Percentiles rank a stretch among this genome's conserved stretches.
Evolutionary conservation across 768 basidiomycete genomes (phyloP).

Genomic region (Lentinula sp.): DNA sequence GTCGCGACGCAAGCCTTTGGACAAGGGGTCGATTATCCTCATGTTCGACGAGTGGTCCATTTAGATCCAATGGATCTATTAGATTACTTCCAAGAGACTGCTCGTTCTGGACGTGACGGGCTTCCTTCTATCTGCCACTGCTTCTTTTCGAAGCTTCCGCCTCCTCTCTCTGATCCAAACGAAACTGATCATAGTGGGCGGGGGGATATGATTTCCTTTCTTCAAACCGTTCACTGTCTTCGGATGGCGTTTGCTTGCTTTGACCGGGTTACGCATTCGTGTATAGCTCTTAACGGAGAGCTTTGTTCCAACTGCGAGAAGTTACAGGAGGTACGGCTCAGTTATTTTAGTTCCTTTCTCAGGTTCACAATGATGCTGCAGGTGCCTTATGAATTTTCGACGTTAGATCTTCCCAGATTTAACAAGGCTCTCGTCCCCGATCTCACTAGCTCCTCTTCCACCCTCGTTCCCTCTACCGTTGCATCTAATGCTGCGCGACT

Average conservation of each 20-base stretch:
- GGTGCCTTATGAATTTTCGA: too few relatives aligned
- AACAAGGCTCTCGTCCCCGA: too few relatives aligned
- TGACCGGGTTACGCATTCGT: not conserved
- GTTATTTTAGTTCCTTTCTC: too few relatives aligned
- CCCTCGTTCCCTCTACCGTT: too few relatives aligned
- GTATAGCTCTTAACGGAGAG: not conserved
- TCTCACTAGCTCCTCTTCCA: too few relatives aligned
- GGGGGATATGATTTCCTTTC: not conserved
- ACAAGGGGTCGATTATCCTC: not conserved
- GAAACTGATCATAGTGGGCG: not conserved
- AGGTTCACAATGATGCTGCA: too few relatives aligned
- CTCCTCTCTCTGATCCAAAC: not conserved
- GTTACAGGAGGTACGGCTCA: not conserved
- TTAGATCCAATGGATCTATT: not conserved
- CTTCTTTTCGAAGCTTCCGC: not conserved
- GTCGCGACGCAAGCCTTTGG: slow-evolving; percentile 2
- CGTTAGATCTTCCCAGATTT: too few relatives aligned
- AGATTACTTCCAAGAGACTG: not conserved
- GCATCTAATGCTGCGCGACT: too few relatives aligned
- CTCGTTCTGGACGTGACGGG: not conserved
- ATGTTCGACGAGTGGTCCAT: not conserved
- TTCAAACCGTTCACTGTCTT: not conserved
- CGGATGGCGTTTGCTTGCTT: not conserved
- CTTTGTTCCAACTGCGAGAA: not conserved
- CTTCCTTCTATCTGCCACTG: not conserved